phyloP scores from a whole-genome alignment of 805 yeast species.

The Torulaspora gathmanii region DNA sequence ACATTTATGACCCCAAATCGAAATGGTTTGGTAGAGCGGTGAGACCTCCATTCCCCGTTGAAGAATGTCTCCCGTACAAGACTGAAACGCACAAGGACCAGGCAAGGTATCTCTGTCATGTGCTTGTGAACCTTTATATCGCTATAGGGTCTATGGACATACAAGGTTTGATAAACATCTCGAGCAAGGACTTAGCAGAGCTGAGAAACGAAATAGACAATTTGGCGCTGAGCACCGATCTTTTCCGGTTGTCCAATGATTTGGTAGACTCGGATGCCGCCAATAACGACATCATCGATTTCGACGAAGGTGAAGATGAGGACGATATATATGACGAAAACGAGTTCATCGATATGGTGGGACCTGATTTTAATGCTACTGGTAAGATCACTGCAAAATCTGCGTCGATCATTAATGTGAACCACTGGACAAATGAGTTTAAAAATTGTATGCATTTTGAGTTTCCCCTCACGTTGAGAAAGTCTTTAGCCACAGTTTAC shows the following conservation, averaged over 20 bases:
- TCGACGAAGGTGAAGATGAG: conserved; percentile 39
- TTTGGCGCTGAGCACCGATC: conserved; percentile 50
- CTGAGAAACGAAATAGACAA: conserved; percentile 40
- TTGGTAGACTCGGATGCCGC: conserved; percentile 9
- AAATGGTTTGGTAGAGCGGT: conserved; percentile 39
- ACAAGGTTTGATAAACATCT: conserved; percentile 61
- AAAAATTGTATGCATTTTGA: conserved; percentile 69
- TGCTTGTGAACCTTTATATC: conserved; percentile 73
- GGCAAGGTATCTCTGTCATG: conserved; percentile 68
- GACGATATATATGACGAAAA: conserved; percentile 40
- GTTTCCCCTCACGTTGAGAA: conserved; percentile 63
- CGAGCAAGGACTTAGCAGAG: conserved; percentile 61
- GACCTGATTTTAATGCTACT: conserved; percentile 39
- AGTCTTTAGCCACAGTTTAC: conserved; percentile 60
- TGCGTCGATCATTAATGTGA: conserved; percentile 67
- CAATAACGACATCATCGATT: conserved; percentile 37
- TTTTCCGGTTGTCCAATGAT: conserved; percentile 35
- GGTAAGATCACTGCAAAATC: conserved; percentile 61
- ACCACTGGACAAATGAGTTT: conserved; percentile 85
- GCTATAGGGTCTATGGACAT: conserved; percentile 72
- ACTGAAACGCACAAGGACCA: conserved; percentile 66
- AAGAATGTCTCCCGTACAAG: conserved; percentile 60
- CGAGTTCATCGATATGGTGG: conserved; percentile 34
- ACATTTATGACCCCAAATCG: conserved; percentile 35
- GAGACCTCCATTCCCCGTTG: conserved; percentile 33